Percentiles rank a stretch among this genome's conserved stretches.
Conservation (phyloP, 2,329 filamentous ascomycete species). For the Colletotrichum ledebouriae region DNA sequence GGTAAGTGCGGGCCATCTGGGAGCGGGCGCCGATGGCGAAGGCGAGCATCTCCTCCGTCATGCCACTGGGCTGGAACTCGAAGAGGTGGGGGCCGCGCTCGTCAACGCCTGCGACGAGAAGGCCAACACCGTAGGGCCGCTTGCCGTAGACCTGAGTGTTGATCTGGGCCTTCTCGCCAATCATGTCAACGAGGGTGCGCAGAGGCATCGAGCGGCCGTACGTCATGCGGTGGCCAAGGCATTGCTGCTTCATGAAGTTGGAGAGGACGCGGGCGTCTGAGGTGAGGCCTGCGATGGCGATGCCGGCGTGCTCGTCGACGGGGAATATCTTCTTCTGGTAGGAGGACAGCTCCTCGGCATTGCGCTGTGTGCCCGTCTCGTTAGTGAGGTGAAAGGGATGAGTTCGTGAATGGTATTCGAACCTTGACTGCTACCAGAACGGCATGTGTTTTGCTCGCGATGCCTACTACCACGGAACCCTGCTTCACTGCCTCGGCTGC, state of each 20-base stretch:
- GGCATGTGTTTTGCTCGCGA: conserved; percentile 97
- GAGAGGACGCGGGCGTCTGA: conserved; percentile 98
- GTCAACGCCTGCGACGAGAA: conserved; percentile 94
- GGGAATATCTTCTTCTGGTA: conserved; percentile 99
- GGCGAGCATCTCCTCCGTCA: conserved; percentile 97
- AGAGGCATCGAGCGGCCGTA: conserved; percentile 95
- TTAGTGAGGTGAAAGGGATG: conserved; percentile 8
- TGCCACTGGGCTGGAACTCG: conserved; percentile 96
- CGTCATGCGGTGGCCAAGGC: conserved; percentile 92
- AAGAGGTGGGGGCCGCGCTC: conserved; percentile 95
- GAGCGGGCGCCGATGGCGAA: conserved; percentile 96
- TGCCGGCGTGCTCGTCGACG: conserved; percentile 94
- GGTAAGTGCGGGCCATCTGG: conserved; percentile 97
- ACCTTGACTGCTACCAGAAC: conserved; percentile 98
- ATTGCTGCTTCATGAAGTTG: conserved; percentile 99
- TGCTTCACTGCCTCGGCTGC: conserved; percentile 99
- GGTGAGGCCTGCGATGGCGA: conserved; percentile 95
- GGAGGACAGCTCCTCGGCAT: conserved; percentile 98
- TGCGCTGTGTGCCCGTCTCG: conserved; percentile 72
- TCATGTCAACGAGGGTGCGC: conserved; percentile 88
- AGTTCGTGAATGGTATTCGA: conserved; percentile 44
- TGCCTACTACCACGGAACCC: conserved; percentile 95
- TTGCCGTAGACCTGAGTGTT: conserved; percentile 99
- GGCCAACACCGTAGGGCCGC: conserved; percentile 93
- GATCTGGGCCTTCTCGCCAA: conserved; percentile 95